phyloP scores from a whole-genome alignment of 345 rosid genomes.

The Xanthoceras sorbifolium region DNA sequence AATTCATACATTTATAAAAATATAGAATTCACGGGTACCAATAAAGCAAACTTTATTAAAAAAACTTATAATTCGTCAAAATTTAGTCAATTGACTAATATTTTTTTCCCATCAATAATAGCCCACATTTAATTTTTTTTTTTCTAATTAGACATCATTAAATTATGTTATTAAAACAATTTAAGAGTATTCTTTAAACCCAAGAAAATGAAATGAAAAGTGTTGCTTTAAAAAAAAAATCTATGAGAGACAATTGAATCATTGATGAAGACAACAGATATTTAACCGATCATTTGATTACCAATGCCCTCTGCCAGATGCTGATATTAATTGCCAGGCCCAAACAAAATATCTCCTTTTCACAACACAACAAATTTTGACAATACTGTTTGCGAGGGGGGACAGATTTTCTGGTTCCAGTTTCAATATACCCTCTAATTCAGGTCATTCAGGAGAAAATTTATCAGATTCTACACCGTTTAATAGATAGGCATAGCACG shows the following conservation, averaged over 20 bases:
- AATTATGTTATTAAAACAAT: too few relatives aligned
- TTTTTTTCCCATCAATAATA: too few relatives aligned
- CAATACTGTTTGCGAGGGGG: neutral
- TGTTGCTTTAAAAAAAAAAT: neutral
- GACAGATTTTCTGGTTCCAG: neutral
- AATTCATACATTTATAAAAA: too few relatives aligned
- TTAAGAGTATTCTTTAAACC: too few relatives aligned
- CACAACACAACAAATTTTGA: neutral
- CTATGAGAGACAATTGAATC: too few relatives aligned
- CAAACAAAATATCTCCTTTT: neutral
- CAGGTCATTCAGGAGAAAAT: neutral
- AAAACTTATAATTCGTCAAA: too few relatives aligned
- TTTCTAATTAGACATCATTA: too few relatives aligned
- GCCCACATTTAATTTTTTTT: too few relatives aligned
- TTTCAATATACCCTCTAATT: neutral
- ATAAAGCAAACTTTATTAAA: too few relatives aligned
- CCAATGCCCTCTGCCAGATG: constrained; percentile 12
- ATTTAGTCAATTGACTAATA: too few relatives aligned
- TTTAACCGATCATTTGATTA: constrained; percentile 4
- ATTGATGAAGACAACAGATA: neutral
- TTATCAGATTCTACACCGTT: neutral
- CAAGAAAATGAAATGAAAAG: neutral
- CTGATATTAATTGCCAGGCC: neutral
- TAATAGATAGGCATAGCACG: neutral
- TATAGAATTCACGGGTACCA: too few relatives aligned